Evolutionary conservation across 352 stramenopile species (phyloP).

Genomic region (Pseudoperonospora humuli): DNA sequence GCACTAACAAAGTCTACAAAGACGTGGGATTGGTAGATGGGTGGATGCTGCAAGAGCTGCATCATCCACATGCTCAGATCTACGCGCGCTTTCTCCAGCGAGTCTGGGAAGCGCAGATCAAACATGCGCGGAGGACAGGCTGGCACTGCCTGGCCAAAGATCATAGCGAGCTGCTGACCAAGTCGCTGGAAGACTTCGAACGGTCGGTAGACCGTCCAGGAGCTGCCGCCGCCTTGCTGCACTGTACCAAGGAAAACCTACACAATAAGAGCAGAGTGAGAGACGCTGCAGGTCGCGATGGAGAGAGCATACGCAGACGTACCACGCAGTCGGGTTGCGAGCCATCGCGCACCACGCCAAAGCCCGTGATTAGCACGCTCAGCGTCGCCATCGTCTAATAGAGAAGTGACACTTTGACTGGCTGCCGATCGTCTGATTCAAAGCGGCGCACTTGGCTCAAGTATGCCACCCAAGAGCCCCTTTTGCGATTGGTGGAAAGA

Average conservation of each 20-base stretch:
- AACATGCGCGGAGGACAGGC: slow-evolving; percentile 46
- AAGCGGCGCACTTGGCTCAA: slow-evolving; percentile 3
- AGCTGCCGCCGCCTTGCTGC: slow-evolving; percentile 52
- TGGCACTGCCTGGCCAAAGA: slow-evolving; percentile 58
- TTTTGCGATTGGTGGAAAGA: slow-evolving; percentile 17
- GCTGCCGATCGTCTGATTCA: slow-evolving; percentile 19
- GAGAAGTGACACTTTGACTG: slow-evolving; percentile 13
- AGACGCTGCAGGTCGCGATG: not conserved
- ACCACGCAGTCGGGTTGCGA: slow-evolving; percentile 46
- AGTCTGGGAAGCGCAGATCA: slow-evolving; percentile 58
- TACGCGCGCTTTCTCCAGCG: slow-evolving; percentile 58
- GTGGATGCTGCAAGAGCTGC: slow-evolving; percentile 67
- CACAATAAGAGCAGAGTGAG: slow-evolving; percentile 6
- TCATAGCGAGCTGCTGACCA: slow-evolving; percentile 55
- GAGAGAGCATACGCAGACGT: slow-evolving; percentile 5
- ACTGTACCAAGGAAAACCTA: slow-evolving; percentile 74
- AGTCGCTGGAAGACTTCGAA: slow-evolving; percentile 75
- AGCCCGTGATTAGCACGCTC: slow-evolving; percentile 68
- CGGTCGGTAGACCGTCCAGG: slow-evolving; percentile 71
- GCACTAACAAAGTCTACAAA: slow-evolving; percentile 77
- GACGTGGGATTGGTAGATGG: slow-evolving; percentile 76
- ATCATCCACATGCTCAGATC: slow-evolving; percentile 78
- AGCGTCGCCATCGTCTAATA: slow-evolving; percentile 45
- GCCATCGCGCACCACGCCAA: slow-evolving; percentile 49
- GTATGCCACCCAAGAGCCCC: slow-evolving; percentile 3